Evolutionary conservation across 1,139 yeast species (phyloP).

Genomic region (Diutina mesorugosa): DNA sequence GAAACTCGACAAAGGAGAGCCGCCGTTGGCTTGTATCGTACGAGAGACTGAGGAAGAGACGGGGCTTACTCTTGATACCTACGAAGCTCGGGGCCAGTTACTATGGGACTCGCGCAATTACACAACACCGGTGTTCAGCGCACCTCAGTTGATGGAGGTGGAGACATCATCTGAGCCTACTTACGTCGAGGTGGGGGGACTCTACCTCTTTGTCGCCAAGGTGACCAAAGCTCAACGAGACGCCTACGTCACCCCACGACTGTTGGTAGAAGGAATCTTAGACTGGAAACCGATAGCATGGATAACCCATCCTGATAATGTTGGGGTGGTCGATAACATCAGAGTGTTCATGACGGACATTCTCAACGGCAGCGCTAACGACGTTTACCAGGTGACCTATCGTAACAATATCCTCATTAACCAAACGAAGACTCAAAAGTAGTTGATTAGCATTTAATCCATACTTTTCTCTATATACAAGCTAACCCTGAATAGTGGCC

Average conservation of each 20-base stretch:
- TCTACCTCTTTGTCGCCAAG: conserved; percentile 28
- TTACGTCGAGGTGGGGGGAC: conserved; percentile 20
- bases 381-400: neutral
- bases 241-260: conserved; percentile 14
- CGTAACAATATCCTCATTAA: neutral
- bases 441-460: neutral
- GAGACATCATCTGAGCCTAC: neutral
- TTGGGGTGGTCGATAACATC: conserved; percentile 33
- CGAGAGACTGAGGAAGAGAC: conserved; percentile 35
- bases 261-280: conserved; percentile 28
- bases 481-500: neutral
- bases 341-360: neutral
- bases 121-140: neutral
- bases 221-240: conserved; percentile 15
- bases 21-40: conserved; percentile 26
- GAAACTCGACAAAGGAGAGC: conserved; percentile 23
- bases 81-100: conserved; percentile 22
- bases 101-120: conserved; percentile 14
- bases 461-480: neutral
- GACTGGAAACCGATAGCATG: conserved; percentile 32
- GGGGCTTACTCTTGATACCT: conserved; percentile 19
- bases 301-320: conserved; percentile 23
- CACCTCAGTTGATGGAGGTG: conserved; percentile 10
- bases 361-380: neutral
- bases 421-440: neutral